Percentiles rank a stretch among this genome's conserved stretches.
Conservation (phyloP, 116 monocot species). For the Trichopus zeylanicus region DNA sequence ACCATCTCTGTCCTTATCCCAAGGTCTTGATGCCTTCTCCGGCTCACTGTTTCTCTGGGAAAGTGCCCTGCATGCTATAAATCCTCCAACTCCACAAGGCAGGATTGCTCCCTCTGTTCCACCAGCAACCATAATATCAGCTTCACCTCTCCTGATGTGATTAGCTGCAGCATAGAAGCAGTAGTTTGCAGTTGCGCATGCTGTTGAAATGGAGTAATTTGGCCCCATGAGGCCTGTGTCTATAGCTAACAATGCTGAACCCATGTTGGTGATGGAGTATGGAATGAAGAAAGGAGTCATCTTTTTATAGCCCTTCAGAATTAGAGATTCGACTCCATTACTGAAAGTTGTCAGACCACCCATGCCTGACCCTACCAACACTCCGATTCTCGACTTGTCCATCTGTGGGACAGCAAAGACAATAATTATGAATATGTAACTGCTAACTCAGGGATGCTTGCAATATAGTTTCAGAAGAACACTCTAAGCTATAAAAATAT, state of each 20-base stretch:
- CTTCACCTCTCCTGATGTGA: conserved; percentile 68
- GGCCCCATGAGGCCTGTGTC: conserved; percentile 69
- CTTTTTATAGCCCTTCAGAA: conserved; percentile 25
- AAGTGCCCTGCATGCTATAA: conserved; percentile 65
- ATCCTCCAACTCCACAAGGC: conserved; percentile 55
- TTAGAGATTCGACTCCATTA: conserved; percentile 38
- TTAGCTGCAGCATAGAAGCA: conserved; percentile 68
- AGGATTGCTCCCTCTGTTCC: too few species aligned
- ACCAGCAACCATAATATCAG: conserved; percentile 58
- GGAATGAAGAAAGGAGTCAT: conserved; percentile 60
- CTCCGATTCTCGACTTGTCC: conserved; percentile 36
- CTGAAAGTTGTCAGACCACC: conserved; percentile 25
- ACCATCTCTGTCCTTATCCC: conserved; percentile 60
- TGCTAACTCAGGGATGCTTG: too few species aligned
- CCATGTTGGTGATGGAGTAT: conserved; percentile 51
- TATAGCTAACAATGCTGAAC: conserved; percentile 57
- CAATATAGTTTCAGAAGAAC: too few species aligned
- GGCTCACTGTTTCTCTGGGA: conserved; percentile 65
- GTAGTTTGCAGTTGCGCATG: conserved; percentile 67
- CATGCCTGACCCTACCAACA: conserved; percentile 26
- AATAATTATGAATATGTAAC: too few species aligned
- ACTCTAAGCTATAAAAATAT: too few species aligned
- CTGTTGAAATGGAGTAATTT: conserved; percentile 72
- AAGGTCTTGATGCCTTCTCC: conserved; percentile 56
- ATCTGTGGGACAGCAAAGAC: conserved; percentile 11